Evolutionary conservation across 2,329 filamentous ascomycete genomes (phyloP).

Genomic region (Sporothrix luriei): DNA sequence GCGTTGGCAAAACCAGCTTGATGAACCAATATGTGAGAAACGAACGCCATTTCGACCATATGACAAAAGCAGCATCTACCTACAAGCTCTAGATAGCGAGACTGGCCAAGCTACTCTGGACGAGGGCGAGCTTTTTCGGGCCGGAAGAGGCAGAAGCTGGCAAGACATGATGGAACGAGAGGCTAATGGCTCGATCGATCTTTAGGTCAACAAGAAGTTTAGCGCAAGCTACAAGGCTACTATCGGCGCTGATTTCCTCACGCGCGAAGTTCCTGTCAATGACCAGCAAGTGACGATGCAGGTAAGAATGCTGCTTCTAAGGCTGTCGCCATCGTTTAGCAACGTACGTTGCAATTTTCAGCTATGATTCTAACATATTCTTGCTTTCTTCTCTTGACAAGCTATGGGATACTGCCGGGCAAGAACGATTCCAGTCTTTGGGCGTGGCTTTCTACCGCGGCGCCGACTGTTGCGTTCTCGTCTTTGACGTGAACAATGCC

Average conservation of each 20-base stretch:
- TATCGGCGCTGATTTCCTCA: conserved; percentile 97
- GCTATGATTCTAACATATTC: background rate
- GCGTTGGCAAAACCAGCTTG: conserved; percentile 98
- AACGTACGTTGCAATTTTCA: background rate
- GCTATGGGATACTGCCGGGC: conserved; percentile 97
- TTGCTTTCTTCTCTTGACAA: conserved; percentile 44
- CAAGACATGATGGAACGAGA: background rate
- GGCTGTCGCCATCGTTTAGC: background rate
- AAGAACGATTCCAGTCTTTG: conserved; percentile 95
- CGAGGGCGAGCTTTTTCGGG: background rate
- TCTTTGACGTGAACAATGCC: conserved; percentile 98
- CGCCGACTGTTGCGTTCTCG: conserved; percentile 95
- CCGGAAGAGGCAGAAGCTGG: background rate
- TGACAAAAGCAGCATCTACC: background rate
- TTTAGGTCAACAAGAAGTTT: conserved; percentile 99
- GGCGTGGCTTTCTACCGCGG: conserved; percentile 97
- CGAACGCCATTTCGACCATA: background rate
- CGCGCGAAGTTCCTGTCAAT: conserved; percentile 95
- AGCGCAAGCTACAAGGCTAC: conserved; percentile 99
- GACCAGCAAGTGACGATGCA: conserved; percentile 98
- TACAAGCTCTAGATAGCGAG: background rate
- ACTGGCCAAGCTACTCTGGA: background rate
- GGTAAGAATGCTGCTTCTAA: conserved; percentile 34
- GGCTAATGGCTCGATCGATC: conserved; percentile 14
- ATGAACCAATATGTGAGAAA: conserved; percentile 99